Percentiles rank a stretch among this genome's conserved stretches.
These are phyloP conservation scores for Teunomyces funiuensis DNA, from an alignment of 805 yeast genomes.

Conservation along the genomic window DNA sequence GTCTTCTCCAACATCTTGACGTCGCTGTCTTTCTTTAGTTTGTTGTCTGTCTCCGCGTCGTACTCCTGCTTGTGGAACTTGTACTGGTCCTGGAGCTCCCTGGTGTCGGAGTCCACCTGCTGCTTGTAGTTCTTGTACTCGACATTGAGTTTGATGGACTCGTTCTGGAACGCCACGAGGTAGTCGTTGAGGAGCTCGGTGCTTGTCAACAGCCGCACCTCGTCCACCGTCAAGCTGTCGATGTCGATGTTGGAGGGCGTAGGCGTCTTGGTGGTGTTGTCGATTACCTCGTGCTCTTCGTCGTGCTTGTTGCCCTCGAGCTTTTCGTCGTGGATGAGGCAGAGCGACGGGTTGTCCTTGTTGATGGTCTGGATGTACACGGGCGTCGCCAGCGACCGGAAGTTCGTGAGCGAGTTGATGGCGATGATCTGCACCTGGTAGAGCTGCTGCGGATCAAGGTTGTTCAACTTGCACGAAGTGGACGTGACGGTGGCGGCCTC, in stretches of 20 bases:
- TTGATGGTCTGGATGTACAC: slow-evolving; percentile 31
- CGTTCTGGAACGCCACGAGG: slow-evolving; percentile 25
- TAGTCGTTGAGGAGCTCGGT: slow-evolving; percentile 23
- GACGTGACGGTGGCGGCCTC: slow-evolving; percentile 38
- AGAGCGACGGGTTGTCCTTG: not conserved
- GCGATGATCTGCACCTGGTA: slow-evolving; percentile 40
- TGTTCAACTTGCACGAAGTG: slow-evolving; percentile 34
- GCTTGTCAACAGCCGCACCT: slow-evolving; percentile 18
- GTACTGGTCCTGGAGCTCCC: slow-evolving; percentile 24
- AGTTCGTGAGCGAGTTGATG: slow-evolving; percentile 34
- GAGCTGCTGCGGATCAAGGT: slow-evolving; percentile 23
- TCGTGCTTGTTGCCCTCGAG: slow-evolving; percentile 2
- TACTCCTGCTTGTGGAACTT: slow-evolving; percentile 37
- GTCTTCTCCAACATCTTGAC: slow-evolving; percentile 31
- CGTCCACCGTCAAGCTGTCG: slow-evolving; percentile 11
- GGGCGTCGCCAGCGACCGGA: slow-evolving; percentile 32
- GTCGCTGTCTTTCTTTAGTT: slow-evolving; percentile 28
- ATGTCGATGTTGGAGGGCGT: slow-evolving; percentile 4
- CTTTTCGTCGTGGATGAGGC: slow-evolving; percentile 6
- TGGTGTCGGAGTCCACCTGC: slow-evolving; percentile 13
- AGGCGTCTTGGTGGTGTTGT: not conserved
- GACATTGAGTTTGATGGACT: slow-evolving; percentile 18
- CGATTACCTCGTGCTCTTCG: slow-evolving; percentile 1
- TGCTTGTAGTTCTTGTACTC: slow-evolving; percentile 20
- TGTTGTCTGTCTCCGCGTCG: slow-evolving; percentile 33